These are phyloP conservation scores for Fraxinus americana DNA, from an alignment of 257 asterid species.

Conservation along the genomic window DNA sequence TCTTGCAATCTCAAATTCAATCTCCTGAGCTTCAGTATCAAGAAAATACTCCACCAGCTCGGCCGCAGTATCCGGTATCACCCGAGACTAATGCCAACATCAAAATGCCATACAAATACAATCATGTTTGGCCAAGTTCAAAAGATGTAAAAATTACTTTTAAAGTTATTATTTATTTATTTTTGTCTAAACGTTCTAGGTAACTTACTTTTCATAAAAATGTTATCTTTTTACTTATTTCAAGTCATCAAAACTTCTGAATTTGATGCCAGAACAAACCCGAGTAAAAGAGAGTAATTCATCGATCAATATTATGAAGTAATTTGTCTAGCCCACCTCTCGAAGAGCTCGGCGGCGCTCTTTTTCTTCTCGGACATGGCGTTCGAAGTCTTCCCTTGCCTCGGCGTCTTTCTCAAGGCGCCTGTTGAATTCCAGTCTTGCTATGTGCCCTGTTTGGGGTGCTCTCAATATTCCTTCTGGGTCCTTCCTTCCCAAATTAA, in stretches of 20 bases:
- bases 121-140: not conserved
- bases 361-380: slow-evolving; percentile 72
- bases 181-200: not conserved
- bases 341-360: slow-evolving; percentile 64
- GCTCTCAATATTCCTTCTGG: slow-evolving; percentile 83
- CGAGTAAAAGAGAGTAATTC: not conserved
- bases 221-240: too few species aligned
- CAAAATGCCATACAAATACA: not conserved
- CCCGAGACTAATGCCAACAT: slow-evolving; percentile 59
- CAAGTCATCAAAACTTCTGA: not conserved
- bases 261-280: not conserved
- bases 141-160: not conserved
- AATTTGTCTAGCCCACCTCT: slow-evolving; percentile 39
- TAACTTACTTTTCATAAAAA: not conserved
- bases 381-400: slow-evolving; percentile 75
- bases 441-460: slow-evolving; percentile 67
- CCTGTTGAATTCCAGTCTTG: slow-evolving; percentile 63
- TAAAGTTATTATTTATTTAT: not conserved
- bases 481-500: slow-evolving; percentile 61
- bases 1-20: slow-evolving; percentile 87
- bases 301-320: not conserved
- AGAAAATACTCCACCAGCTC: slow-evolving; percentile 81
- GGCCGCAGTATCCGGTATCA: slow-evolving; percentile 59
- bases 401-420: slow-evolving; percentile 69
- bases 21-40: slow-evolving; percentile 92